Base-by-base conservation (phyloP, 108 stramenopile genomes). In the Mediolabrus comicus region DNA sequence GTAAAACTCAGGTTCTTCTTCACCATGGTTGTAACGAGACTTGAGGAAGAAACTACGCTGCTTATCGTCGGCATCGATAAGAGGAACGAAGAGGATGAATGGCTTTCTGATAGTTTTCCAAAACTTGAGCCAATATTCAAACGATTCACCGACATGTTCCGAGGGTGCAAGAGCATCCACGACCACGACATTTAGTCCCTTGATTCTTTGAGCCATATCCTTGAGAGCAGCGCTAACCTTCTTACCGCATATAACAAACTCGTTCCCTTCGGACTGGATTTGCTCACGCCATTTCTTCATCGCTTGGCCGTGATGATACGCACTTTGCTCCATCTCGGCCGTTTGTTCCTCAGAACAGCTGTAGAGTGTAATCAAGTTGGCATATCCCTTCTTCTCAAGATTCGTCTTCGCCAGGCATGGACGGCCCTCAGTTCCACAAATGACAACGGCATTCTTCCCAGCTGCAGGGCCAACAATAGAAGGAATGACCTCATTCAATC, bases 131-230 rank as follows among this genome's bases (percentile, higher is more conserved):
- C 62, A 77, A 53, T 70, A 77, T 16, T 77, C 55, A 33, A 70
- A 69, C 6, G 55, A 56, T 46, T 64, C 64, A 5, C 55, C 16
- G 12, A 70, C 76, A 41, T 65, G 69, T 16, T 53, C 25, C 8
- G 76, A 36, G 0, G 76, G 76, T 24, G 76, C 76, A 30, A 77
- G 28, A 13, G 76, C 76, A 59, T 77, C 76, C 1, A 70, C 69
- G 2, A 77, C 69, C n/a, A 77, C 69, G n/a, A 77, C 28, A 52
- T 70, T 77, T 16, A 77, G 24, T 9, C 76, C 76, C 29, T 58
- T 54, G 19, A 70, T 35, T 29, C 65, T 77, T 11, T 34, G 38
- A n/a, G 64, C 55, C 29, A 77, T 38, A 32, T 70, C 76, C 64
- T 69, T 69, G 3, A 77, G 59, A 6, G 76, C 76, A 29, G 65